Conservation (phyloP, 805 yeast species). For the Ogataea ramenticola region DNA sequence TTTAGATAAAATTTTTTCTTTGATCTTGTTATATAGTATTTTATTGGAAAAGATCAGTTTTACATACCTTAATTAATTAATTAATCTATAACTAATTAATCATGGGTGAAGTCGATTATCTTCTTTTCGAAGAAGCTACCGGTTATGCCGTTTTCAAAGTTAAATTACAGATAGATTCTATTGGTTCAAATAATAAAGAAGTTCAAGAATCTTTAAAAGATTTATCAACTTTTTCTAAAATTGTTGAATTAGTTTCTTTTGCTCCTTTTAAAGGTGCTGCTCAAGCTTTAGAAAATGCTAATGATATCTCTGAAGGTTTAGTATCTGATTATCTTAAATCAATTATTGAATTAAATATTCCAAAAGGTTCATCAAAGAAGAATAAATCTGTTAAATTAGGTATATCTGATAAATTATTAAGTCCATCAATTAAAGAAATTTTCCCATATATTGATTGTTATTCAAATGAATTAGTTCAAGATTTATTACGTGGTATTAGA, state of each 20-base stretch:
- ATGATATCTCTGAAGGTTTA: constrained; percentile 94
- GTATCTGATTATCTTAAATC: constrained; percentile 90
- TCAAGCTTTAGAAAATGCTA: constrained; percentile 97
- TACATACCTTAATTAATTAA: background rate
- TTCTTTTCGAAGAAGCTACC: constrained; percentile 96
- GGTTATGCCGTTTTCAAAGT: constrained; percentile 97
- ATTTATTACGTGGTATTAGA: constrained; percentile 91
- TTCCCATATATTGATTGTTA: constrained; percentile 87
- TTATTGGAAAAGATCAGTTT: too few species aligned
- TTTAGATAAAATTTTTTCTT: too few species aligned
- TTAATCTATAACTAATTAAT: too few species aligned
- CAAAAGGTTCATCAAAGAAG: constrained; percentile 63
- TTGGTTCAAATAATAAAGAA: constrained; percentile 86
- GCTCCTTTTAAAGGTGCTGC: constrained; percentile 99
- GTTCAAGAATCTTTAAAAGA: constrained; percentile 89
- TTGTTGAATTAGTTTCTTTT: constrained; percentile 88
- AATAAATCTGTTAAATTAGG: constrained; percentile 75
- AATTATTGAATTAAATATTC: constrained; percentile 83
- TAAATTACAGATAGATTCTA: constrained; percentile 85
- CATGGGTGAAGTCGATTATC: constrained; percentile 78
- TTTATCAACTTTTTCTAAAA: constrained; percentile 79
- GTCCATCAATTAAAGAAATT: constrained; percentile 90
- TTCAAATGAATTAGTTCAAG: constrained; percentile 89
- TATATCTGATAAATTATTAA: constrained; percentile 89
- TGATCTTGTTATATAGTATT: too few species aligned